Evolutionary conservation across 148 eudicot species (phyloP).

Genomic region (Dianthus caryophyllus): DNA sequence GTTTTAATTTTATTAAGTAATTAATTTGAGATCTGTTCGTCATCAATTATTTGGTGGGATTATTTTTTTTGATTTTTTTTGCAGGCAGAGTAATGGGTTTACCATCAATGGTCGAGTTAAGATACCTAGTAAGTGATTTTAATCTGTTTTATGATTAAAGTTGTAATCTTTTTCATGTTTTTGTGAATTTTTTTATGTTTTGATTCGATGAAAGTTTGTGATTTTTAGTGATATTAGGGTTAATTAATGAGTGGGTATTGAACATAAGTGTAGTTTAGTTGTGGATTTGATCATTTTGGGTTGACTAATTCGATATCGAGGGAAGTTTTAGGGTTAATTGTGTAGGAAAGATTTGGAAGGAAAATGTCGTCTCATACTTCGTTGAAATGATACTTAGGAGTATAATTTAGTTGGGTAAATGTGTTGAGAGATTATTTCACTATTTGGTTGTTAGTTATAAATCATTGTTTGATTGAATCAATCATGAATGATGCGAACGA

Average conservation of each 20-base stretch:
- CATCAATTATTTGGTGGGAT: background rate
- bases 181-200: background rate
- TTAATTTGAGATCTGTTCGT: constrained; percentile 16
- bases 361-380: no score
- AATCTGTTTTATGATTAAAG: background rate
- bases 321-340: background rate
- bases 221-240: background rate
- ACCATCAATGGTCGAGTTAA: constrained; percentile 38
- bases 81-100: constrained; percentile 36
- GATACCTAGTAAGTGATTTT: constrained; percentile 30
- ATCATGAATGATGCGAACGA: background rate
- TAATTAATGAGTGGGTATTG: background rate
- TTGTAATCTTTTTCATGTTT: background rate
- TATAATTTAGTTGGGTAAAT: no score
- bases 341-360: background rate
- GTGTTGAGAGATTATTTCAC: no score
- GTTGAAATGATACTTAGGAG: no score
- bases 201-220: background rate
- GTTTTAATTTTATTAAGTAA: background rate
- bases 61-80: constrained; percentile 6
- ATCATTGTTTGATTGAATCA: background rate
- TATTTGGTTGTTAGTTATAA: background rate
- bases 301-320: constrained; percentile 3
- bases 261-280: background rate
- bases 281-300: background rate